A percentile compares a stretch with the other conserved stretches of the same genome.
These are phyloP conservation scores for Acacia confusa DNA, from an alignment of 306 rosid species.

Conservation along the genomic window DNA sequence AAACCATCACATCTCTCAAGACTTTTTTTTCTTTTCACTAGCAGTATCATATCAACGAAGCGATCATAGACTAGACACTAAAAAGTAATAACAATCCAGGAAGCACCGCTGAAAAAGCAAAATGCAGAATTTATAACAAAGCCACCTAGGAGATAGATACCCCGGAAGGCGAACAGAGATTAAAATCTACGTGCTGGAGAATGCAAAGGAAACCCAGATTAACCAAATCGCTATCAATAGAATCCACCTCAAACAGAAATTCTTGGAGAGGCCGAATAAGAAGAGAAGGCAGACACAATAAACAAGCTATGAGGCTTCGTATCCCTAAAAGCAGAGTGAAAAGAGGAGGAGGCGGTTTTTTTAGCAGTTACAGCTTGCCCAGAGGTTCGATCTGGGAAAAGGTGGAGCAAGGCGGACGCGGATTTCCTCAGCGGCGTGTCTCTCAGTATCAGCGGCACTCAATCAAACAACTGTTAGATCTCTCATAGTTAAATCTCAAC, in stretches of 20 bases:
- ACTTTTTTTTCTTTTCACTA: not conserved
- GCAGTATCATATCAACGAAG: no score
- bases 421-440: no score
- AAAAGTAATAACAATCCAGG: not conserved
- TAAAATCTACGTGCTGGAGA: not conserved
- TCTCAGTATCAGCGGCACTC: no score
- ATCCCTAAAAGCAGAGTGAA: no score
- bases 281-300: not conserved
- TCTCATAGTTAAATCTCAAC: no score
- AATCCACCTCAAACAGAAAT: not conserved
- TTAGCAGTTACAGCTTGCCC: no score
- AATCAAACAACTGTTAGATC: no score
- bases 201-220: not conserved
- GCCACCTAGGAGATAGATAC: not conserved
- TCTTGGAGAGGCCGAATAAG: not conserved
- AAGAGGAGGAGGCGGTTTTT: no score
- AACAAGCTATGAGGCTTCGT: not conserved
- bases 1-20: not conserved
- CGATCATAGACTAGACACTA: not conserved
- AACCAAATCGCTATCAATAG: not conserved
- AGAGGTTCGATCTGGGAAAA: no score
- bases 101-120: not conserved
- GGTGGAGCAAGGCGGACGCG: no score
- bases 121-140: no score
- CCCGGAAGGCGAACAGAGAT: no score